Base-by-base conservation (phyloP, 306 rosid genomes). In the Vigna angularis region DNA sequence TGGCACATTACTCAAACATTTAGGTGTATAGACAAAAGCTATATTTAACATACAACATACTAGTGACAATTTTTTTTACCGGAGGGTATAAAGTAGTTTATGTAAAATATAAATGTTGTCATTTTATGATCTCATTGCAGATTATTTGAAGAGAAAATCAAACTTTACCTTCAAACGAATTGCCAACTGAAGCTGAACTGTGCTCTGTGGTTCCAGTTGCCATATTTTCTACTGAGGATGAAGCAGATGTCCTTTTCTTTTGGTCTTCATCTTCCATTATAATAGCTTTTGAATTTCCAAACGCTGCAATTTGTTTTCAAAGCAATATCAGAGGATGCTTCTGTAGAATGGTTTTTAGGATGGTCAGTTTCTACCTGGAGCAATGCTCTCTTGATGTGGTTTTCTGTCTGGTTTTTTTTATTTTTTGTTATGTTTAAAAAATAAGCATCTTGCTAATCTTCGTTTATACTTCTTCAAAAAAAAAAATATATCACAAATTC, bases 291-390 rank as follows among this genome's bases (percentile, higher is more conserved):
- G 85, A 77, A 71, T 72, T 84, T 44, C 80, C 81, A 7, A 82
- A 79, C 57, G 96, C 93, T 90, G 90, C 73, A 77, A 70, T 74
- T 62, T 61, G 55, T 64, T 77, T 70, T 64, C 26, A 72, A 66
- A 53, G 49, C 52, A 66, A 66, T 24, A 3, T 75, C 8, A 76
- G 66, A 44, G 38, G 42, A 11, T 4, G 6, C 12, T 73, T 78
- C 20, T n/a, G 11, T 45, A 4, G 26, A 40, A 59, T 69, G 51
- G 64, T 45, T 45, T 59, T 68, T 58, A 1, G 44, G 53, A 73
- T 32, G 14, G 40, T 42, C 20, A 26, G 32, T 47, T 5, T 47
- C 51, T 13, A 16, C n/a, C n/a, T 47, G 53, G 17, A 13, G 18
- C 53, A 48, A 3, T 14, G 52, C 16, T 48, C 52, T 48, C 52